These are phyloP conservation scores for Orbilia brochopaga DNA, from an alignment of 2,329 filamentous ascomycete species.

Conservation along the genomic window DNA sequence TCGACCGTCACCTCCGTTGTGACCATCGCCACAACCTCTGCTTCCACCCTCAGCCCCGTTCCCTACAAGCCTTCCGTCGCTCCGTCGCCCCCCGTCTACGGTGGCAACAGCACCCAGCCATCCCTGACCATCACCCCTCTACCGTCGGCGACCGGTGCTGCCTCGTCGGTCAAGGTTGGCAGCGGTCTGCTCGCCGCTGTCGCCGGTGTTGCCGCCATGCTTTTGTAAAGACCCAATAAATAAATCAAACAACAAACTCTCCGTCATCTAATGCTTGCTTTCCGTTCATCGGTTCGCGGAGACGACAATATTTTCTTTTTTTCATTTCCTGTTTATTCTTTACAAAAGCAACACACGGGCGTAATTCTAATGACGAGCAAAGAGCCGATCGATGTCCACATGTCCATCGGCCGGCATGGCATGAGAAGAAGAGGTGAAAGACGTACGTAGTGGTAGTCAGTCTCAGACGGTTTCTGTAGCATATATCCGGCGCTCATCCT, in stretches of 20 bases:
- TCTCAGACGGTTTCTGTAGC: constrained; percentile 14
- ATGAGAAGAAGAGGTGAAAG: not conserved
- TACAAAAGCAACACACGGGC: not conserved
- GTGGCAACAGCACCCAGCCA: not conserved
- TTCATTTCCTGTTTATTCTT: not conserved
- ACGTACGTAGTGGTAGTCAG: too few species aligned
- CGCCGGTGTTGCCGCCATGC: constrained; percentile 50
- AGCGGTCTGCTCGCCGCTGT: constrained; percentile 52
- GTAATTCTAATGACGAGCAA: constrained; percentile 4
- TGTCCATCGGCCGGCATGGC: not conserved
- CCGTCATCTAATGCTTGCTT: not conserved
- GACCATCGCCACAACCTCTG: constrained; percentile 18
- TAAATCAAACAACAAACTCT: not conserved
- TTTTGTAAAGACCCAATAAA: constrained; percentile 35
- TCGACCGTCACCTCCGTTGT: constrained; percentile 29
- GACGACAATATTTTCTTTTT: not conserved
- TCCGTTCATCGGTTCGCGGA: too few species aligned
- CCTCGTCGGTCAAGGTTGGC: constrained; percentile 52
- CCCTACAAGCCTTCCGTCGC: constrained; percentile 14
- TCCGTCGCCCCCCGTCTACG: not conserved
- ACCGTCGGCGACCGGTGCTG: constrained; percentile 50
- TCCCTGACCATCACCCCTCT: constrained; percentile 13
- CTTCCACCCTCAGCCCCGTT: constrained; percentile 24
- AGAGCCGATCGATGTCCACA: not conserved
- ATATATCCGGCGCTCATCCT: constrained; percentile 41